These are phyloP conservation scores for Pueraria montana DNA, from an alignment of 306 rosid species.

Conservation along the genomic window DNA sequence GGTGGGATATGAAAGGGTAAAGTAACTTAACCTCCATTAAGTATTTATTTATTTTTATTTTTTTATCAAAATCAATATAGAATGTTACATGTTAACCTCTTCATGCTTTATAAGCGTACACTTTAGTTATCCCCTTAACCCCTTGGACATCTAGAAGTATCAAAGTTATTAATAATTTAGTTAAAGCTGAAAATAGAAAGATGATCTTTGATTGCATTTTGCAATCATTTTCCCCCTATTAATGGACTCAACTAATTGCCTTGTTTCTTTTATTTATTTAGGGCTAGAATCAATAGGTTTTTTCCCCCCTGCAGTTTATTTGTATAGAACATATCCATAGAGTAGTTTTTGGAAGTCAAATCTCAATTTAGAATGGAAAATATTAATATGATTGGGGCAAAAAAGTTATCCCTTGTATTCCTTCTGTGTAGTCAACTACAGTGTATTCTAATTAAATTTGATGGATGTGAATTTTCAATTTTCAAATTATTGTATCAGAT, in stretches of 20 bases:
- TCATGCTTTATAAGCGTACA: not conserved
- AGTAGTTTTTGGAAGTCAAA: not conserved
- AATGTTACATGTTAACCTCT: not conserved
- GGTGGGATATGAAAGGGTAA: conserved; percentile 5
- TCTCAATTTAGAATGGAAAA: not conserved
- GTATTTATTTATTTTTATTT: not conserved
- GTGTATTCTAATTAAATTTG: not conserved
- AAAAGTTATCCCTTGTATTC: not conserved
- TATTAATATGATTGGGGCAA: not conserved
- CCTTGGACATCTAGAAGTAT: not conserved
- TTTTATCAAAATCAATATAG: not conserved
- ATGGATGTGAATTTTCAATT: not conserved
- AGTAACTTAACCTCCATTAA: not conserved
- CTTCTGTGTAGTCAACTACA: not conserved
- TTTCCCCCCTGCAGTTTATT: not conserved
- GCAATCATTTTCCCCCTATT: not conserved
- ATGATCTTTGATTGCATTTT: conserved; percentile 8
- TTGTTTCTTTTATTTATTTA: not conserved
- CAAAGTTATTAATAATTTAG: not conserved
- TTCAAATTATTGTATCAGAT: not conserved
- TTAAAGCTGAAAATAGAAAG: not conserved
- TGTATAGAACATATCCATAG: not conserved
- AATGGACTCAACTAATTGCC: not conserved
- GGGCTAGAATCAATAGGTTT: not conserved
- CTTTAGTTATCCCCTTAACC: not conserved